Conservation (phyloP, 2,329 filamentous ascomycete genomes). For the Monosporascus ibericus region DNA sequence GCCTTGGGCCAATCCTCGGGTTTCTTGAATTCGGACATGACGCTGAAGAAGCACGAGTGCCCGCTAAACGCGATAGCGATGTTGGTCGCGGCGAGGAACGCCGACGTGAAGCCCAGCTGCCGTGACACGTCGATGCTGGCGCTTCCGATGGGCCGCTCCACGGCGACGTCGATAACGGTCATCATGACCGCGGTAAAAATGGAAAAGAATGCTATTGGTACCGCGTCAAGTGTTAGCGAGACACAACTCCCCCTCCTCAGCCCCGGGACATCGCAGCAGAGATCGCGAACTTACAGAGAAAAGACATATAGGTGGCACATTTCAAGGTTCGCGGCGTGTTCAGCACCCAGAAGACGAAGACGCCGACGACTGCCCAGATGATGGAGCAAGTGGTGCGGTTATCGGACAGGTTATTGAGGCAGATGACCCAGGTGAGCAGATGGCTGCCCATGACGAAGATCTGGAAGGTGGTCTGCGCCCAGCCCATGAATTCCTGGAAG, state of each 20-base stretch:
- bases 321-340: constrained; percentile 57
- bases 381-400: constrained; percentile 55
- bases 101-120: constrained; percentile 41
- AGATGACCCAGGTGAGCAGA: constrained; percentile 61
- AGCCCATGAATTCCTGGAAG: constrained; percentile 54
- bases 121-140: constrained; percentile 26
- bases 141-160: constrained; percentile 32
- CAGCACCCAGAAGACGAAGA: constrained; percentile 51
- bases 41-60: constrained; percentile 62
- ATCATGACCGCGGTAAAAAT: constrained; percentile 57
- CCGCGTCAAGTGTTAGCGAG: neutral
- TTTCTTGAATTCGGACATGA: constrained; percentile 58
- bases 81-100: constrained; percentile 53
- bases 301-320: constrained; percentile 56
- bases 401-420: constrained; percentile 57
- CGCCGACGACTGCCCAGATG: constrained; percentile 54
- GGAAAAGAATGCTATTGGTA: constrained; percentile 44
- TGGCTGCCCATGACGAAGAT: constrained; percentile 66
- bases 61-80: constrained; percentile 63
- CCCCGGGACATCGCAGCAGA: no score
- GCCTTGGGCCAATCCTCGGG: constrained; percentile 54
- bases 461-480: constrained; percentile 54
- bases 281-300: constrained; percentile 36
- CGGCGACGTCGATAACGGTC: constrained; percentile 56
- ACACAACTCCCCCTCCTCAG: neutral